Evolutionary conservation across 2,329 filamentous ascomycete species (phyloP).

Genomic region (Aspergillus japonicus): DNA sequence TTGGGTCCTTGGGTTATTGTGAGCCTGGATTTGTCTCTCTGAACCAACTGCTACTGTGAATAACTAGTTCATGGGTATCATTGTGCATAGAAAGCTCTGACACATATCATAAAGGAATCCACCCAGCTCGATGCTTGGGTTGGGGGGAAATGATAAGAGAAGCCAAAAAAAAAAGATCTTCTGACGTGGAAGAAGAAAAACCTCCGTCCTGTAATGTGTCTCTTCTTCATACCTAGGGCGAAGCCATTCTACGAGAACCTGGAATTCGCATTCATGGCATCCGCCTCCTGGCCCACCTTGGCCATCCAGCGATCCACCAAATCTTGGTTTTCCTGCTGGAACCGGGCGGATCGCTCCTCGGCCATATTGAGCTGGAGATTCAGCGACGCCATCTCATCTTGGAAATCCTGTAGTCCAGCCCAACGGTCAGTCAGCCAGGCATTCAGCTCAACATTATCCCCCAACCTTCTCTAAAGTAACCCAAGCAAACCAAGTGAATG

Average conservation of each 20-base stretch:
- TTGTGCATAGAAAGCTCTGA: constrained; percentile 7
- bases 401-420: constrained; percentile 61
- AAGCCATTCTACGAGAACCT: constrained; percentile 41
- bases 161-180: too few relatives aligned
- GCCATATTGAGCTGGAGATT: constrained; percentile 85
- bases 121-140: background rate
- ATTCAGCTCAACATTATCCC: too few relatives aligned
- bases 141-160: too few relatives aligned
- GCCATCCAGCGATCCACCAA: constrained; percentile 90
- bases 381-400: constrained; percentile 87
- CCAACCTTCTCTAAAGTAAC: too few relatives aligned
- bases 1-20: background rate
- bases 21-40: background rate
- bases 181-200: too few relatives aligned
- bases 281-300: constrained; percentile 79
- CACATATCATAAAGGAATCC: background rate
- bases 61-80: constrained; percentile 8
- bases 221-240: too few relatives aligned
- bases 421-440: background rate
- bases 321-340: constrained; percentile 81
- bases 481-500: too few relatives aligned
- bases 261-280: constrained; percentile 72
- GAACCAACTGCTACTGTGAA: constrained; percentile 6
- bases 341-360: constrained; percentile 69
- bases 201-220: too few relatives aligned